A percentile compares a stretch with the other conserved stretches of the same genome.
Conservation (phyloP, 768 basidiomycete genomes). For the Mycena olivaceomarginata region DNA sequence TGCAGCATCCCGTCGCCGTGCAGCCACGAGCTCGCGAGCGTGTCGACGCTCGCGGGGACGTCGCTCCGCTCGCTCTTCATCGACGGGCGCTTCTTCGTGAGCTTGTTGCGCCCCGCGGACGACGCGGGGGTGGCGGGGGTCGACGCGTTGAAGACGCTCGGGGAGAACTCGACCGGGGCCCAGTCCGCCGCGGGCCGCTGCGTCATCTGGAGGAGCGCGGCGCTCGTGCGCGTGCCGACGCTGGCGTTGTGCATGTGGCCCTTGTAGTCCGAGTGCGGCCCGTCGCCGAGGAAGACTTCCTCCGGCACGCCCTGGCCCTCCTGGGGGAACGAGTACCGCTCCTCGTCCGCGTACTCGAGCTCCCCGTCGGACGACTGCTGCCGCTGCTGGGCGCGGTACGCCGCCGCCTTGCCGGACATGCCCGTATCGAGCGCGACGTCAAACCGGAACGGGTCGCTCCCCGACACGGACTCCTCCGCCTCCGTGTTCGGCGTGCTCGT, state of each 20-base stretch:
- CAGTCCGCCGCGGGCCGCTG: constrained; percentile 40
- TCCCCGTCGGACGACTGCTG: background rate
- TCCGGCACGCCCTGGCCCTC: constrained; percentile 16
- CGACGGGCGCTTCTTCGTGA: constrained; percentile 42
- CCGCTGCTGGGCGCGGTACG: background rate
- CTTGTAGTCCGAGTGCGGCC: constrained; percentile 19
- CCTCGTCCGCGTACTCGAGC: background rate
- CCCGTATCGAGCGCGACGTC: constrained; percentile 11
- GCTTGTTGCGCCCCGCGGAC: constrained; percentile 23
- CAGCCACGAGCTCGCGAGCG: constrained; percentile 45
- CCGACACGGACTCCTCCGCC: constrained; percentile 33
- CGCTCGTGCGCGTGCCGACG: constrained; percentile 27
- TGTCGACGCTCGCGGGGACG: constrained; percentile 28
- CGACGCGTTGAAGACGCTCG: constrained; percentile 22
- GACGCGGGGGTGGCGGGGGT: background rate
- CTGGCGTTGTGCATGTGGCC: background rate
- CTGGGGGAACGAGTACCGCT: background rate
- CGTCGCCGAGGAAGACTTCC: constrained; percentile 36
- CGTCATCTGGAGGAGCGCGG: constrained; percentile 45
- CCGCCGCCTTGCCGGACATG: constrained; percentile 1
- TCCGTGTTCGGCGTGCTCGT: constrained; percentile 31
- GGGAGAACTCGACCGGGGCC: constrained; percentile 43
- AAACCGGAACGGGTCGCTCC: constrained; percentile 38
- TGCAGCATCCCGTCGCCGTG: constrained; percentile 24
- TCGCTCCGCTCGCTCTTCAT: constrained; percentile 15